A percentile compares a stretch with the other conserved stretches of the same genome.
Evolutionary conservation across 306 rosid species (phyloP).

Genomic region (Vigna radiata): DNA sequence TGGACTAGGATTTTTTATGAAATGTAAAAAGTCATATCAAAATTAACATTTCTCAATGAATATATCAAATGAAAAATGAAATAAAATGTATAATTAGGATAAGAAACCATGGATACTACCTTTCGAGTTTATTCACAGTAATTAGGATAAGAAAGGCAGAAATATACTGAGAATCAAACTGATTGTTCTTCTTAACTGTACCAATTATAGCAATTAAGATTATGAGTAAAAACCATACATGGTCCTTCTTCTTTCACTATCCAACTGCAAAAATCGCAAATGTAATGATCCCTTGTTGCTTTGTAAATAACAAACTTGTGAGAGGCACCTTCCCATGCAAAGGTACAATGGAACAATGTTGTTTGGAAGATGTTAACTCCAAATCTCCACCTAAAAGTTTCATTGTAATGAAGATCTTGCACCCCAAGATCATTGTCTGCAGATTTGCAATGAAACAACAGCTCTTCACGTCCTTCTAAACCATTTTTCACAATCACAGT

Average conservation of each 20-base stretch:
- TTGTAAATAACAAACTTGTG: neutral
- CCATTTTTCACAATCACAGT: neutral
- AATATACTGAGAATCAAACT: too few relatives aligned
- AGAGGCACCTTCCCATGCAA: neutral
- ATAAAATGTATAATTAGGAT: too few relatives aligned
- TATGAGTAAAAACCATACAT: neutral
- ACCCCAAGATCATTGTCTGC: neutral
- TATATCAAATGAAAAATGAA: too few relatives aligned
- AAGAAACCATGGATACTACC: too few relatives aligned
- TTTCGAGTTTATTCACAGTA: too few relatives aligned
- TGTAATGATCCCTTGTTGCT: neutral
- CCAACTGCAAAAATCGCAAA: neutral
- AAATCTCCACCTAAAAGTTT: neutral
- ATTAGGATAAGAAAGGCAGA: too few relatives aligned
- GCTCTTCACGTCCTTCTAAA: neutral
- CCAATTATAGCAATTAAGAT: neutral
- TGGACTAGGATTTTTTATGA: too few relatives aligned
- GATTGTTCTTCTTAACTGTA: neutral
- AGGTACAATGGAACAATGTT: neutral
- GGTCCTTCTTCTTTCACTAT: neutral
- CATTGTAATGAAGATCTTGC: neutral
- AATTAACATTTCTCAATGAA: too few relatives aligned
- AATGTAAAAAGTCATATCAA: too few relatives aligned
- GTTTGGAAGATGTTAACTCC: neutral
- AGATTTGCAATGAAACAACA: neutral